Evolutionary conservation across 2,329 filamentous ascomycete genomes (phyloP).

Genomic region (Ceratocystis variospora): DNA sequence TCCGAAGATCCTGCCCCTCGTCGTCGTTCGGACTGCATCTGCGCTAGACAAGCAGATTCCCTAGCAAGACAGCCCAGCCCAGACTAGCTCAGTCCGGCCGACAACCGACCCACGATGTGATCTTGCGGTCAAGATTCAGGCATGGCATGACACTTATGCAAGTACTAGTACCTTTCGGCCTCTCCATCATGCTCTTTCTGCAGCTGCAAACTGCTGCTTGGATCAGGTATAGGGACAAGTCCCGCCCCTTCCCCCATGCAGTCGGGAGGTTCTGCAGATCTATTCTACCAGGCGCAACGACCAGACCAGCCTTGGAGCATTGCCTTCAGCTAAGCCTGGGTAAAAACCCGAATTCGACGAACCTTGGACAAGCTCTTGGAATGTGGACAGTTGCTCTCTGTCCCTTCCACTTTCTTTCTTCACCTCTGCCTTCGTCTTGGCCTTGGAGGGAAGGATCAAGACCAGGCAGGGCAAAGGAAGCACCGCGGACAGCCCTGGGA

Average conservation of each 20-base stretch:
- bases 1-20: neutral
- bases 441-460: neutral
- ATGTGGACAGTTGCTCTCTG: neutral
- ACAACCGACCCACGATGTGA: neutral
- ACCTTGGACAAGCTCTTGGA: neutral
- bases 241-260: neutral
- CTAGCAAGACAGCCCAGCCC: neutral
- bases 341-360: neutral
- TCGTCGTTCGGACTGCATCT: neutral
- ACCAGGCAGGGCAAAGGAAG: neutral
- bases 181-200: neutral
- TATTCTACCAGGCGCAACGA: neutral
- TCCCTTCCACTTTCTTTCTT: too few relatives aligned
- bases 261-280: constrained; percentile 2
- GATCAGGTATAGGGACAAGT: neutral
- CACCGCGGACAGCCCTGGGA: neutral
- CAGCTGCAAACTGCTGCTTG: neutral
- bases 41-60: neutral
- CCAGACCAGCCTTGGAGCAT: neutral
- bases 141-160: neutral
- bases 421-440: neutral
- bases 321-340: neutral
- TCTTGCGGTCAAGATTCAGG: neutral
- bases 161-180: neutral
- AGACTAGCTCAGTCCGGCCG: neutral